These are phyloP conservation scores for Huntiella abstrusa DNA, from an alignment of 2,329 filamentous ascomycete species.

Conservation along the genomic window DNA sequence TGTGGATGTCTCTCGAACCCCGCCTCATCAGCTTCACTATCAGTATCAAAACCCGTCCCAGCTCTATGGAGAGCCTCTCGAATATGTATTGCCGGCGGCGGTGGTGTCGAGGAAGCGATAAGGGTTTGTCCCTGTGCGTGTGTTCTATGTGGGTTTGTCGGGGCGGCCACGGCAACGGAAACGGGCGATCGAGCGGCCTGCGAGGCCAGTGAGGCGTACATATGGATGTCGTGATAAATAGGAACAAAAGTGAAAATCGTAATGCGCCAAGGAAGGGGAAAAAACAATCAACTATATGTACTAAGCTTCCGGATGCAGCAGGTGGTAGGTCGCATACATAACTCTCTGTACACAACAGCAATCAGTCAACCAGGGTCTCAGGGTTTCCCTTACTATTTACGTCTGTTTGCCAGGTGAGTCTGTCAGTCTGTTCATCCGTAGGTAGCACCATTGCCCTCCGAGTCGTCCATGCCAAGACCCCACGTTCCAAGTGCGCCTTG, in stretches of 20 bases:
- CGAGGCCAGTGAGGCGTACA: conserved; percentile 8
- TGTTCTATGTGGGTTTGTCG: neutral
- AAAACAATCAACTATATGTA: too few relatives aligned
- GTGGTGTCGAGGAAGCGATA: neutral
- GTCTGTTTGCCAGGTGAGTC: too few relatives aligned
- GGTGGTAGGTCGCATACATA: too few relatives aligned
- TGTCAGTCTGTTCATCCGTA: too few relatives aligned
- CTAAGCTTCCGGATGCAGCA: too few relatives aligned
- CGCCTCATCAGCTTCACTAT: neutral
- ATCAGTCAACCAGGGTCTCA: too few relatives aligned
- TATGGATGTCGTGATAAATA: neutral
- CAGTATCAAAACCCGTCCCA: neutral
- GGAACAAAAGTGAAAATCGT: neutral
- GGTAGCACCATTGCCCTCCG: too few relatives aligned
- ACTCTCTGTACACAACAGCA: too few relatives aligned
- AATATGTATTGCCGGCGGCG: neutral
- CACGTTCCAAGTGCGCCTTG: too few relatives aligned
- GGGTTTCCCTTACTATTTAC: too few relatives aligned
- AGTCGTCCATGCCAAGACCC: too few relatives aligned
- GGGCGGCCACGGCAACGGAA: neutral
- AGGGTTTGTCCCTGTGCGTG: neutral
- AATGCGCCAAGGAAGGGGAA: too few relatives aligned
- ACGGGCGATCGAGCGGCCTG: neutral
- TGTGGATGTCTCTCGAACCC: neutral
- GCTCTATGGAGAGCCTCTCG: neutral